Percentiles rank a stretch among this genome's conserved stretches.
Evolutionary conservation across 108 stramenopile species (phyloP).

Genomic region (Chaetoceros tenuissimus): DNA sequence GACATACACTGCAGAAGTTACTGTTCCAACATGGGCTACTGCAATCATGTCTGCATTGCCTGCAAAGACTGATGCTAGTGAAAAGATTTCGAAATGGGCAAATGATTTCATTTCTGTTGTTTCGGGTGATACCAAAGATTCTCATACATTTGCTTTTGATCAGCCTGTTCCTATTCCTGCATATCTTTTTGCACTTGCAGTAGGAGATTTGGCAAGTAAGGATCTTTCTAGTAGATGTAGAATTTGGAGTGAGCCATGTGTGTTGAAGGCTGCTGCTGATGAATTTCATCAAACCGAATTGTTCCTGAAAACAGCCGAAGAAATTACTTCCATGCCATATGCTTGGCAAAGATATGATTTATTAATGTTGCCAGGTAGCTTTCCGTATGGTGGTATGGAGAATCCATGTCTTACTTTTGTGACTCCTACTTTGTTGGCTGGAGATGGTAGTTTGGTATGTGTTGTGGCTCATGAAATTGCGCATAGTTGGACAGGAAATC

Average conservation of each 20-base stretch:
- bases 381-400: slow-evolving; percentile 99
- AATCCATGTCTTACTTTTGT: slow-evolving; percentile 96
- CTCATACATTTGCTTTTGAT: slow-evolving; percentile 44
- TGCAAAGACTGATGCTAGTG: slow-evolving; percentile 6
- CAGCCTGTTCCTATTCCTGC: slow-evolving; percentile 91
- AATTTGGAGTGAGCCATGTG: slow-evolving; percentile 90
- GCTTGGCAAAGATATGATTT: slow-evolving; percentile 93
- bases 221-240: slow-evolving; percentile 76
- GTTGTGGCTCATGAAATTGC: slow-evolving; percentile 93
- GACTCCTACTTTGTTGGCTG: slow-evolving; percentile 94
- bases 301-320: slow-evolving; percentile 86
- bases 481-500: slow-evolving; percentile 93
- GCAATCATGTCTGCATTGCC: slow-evolving; percentile 90
- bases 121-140: background rate
- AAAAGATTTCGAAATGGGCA: slow-evolving; percentile 5
- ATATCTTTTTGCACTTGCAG: slow-evolving; percentile 92
- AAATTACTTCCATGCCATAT: slow-evolving; percentile 62
- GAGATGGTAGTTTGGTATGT: slow-evolving; percentile 89
- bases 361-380: slow-evolving; percentile 90
- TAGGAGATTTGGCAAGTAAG: slow-evolving; percentile 66
- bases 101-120: too few species aligned
- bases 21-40: slow-evolving; percentile 85
- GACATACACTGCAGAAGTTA: slow-evolving; percentile 80
- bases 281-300: slow-evolving; percentile 94
- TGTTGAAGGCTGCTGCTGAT: slow-evolving; percentile 84